Conservation (phyloP, 129 eudicot species). For the Heracleum sosnowskyi region DNA sequence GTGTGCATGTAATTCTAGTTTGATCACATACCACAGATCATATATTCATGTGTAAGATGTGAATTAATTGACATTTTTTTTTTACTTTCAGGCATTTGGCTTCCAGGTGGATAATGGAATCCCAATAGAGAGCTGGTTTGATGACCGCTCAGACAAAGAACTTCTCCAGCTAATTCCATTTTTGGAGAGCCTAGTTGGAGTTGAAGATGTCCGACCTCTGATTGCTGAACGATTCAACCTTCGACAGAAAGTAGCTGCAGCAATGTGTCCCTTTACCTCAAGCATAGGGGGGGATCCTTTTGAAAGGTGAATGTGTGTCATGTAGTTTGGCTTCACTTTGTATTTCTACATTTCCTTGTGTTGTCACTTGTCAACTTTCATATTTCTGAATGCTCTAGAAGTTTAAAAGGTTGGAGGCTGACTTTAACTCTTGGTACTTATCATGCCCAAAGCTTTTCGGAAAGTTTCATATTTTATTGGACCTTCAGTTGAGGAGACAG, state of each 20-base stretch:
- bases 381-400: neutral
- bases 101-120: conserved; percentile 98
- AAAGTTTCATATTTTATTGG: neutral
- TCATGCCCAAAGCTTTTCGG: neutral
- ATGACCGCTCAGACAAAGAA: conserved; percentile 73
- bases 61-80: neutral
- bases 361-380: neutral
- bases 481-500: neutral
- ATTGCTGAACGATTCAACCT: conserved; percentile 68
- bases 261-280: conserved; percentile 42
- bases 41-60: neutral
- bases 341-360: neutral
- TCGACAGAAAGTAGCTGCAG: conserved; percentile 65
- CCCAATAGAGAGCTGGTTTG: conserved; percentile 98
- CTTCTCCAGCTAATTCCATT: conserved; percentile 64
- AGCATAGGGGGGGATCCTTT: conserved; percentile 25
- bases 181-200: conserved; percentile 79
- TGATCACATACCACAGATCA: neutral
- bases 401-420: neutral
- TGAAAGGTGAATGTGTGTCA: neutral
- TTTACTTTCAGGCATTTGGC: conserved; percentile 76
- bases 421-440: neutral
- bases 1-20: neutral
- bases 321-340: neutral
- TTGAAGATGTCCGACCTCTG: conserved; percentile 76